Conservation (phyloP, 2,329 filamentous ascomycete genomes). For the Trichoderma harzianum region DNA sequence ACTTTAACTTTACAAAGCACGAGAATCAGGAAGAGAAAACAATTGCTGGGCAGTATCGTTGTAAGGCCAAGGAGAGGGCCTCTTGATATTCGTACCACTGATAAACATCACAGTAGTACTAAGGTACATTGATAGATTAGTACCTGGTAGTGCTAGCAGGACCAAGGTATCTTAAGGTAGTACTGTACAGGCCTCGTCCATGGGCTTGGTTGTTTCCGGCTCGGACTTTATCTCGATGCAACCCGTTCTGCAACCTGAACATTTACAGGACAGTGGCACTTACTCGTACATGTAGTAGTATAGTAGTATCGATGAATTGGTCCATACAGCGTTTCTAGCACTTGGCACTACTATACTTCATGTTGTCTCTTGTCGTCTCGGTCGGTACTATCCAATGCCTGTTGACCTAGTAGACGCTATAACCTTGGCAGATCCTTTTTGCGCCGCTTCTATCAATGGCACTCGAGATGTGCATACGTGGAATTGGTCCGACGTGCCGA, state of each 20-base stretch:
- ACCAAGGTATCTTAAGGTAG: not conserved
- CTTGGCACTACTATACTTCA: not conserved
- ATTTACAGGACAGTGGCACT: not conserved
- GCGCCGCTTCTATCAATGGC: not conserved
- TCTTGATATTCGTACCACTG: not conserved
- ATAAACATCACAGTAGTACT: too few relatives aligned
- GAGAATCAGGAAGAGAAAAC: not conserved
- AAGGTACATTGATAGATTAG: too few relatives aligned
- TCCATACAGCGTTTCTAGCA: not conserved
- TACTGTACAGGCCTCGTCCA: not conserved
- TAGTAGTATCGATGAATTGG: not conserved
- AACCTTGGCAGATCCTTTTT: not conserved
- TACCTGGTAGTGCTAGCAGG: too few relatives aligned
- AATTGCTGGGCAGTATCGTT: not conserved
- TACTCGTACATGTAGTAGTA: not conserved
- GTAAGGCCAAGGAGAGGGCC: not conserved
- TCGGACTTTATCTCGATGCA: constrained; percentile 10
- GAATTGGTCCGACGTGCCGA: not conserved
- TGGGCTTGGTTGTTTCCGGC: not conserved
- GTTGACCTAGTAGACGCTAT: not conserved
- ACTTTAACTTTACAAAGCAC: not conserved
- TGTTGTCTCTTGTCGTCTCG: not conserved
- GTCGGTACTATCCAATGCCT: not conserved
- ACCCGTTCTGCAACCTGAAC: not conserved
- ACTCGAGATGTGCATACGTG: not conserved